Base-by-base conservation (phyloP, 768 basidiomycete genomes). In the Phaffia tasmanica region DNA sequence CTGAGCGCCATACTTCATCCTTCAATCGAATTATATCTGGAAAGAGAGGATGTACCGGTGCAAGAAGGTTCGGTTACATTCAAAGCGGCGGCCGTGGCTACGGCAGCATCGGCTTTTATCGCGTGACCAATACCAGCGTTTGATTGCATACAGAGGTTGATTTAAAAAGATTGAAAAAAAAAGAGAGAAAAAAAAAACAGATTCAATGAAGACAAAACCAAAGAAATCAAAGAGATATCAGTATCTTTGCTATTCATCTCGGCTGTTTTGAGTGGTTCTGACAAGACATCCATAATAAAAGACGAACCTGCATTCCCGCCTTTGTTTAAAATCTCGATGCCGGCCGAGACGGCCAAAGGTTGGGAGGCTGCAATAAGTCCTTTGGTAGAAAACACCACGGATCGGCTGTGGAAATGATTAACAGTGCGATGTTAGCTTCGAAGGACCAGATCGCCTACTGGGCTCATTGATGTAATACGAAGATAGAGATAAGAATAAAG, bases 41-140 rank as follows among this genome's bases (percentile, higher is more conserved):
- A 42, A 56, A 15, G 29, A 19, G 21, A 11, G 25, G 71, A 87
- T 89, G 89, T 89, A 73, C 91, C 92, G 65, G 95, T 89, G n/a
- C 93, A 93, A 74, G 89, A 91, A 0, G 74, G 89, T 72, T 93
- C 89, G 0, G 89, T 90, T 47, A 97, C 85, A 75, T 95, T 97
- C 72, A 99, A 76, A 19, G 91, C 93, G 4, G 86, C 92, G 58
- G 92, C 88, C 1, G 85, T 86, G 30, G 95, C 95, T 21, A 97
- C 92, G 8, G 95, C 93, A 32, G 91, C 90, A 78, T 95, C 91
- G 69, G 88, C 89, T 90, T 69, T 11, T 5, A 42, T 42, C 35
- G 35, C 35, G 35, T 42, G 35, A 42, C 11, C 35, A 42, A 42
- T 11, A 42, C 11, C 11, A 11, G 35, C 35, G 35, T 42, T 42